These are phyloP conservation scores for Graphilbum fragrans DNA, from an alignment of 2,329 filamentous ascomycete genomes.

Conservation along the genomic window DNA sequence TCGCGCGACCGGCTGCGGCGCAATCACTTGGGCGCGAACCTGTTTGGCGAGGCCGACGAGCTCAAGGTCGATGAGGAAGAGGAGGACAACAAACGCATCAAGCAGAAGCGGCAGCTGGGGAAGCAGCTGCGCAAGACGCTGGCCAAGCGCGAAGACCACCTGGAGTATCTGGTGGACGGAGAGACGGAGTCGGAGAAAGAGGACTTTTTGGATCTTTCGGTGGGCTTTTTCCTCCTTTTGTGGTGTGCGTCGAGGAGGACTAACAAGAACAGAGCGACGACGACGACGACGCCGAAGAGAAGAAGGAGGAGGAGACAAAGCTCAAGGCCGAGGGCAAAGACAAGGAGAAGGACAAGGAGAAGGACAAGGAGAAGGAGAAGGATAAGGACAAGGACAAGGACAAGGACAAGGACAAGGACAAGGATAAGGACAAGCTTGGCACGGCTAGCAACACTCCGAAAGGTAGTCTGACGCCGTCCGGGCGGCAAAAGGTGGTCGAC, in stretches of 20 bases:
- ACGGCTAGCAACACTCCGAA: constrained; percentile 52
- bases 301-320: background rate
- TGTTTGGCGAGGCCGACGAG: constrained; percentile 63
- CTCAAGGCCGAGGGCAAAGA: constrained; percentile 18
- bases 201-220: constrained; percentile 19
- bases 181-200: constrained; percentile 46
- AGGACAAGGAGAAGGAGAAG: background rate
- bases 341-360: constrained; percentile 15
- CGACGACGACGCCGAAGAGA: background rate
- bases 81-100: constrained; percentile 54
- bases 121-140: constrained; percentile 72
- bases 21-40: constrained; percentile 76
- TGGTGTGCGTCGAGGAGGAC: constrained; percentile 1
- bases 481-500: constrained; percentile 32
- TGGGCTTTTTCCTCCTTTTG: constrained; percentile 3
- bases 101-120: constrained; percentile 59
- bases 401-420: constrained; percentile 19
- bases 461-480: constrained; percentile 47
- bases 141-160: constrained; percentile 74
- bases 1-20: constrained; percentile 61
- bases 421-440: constrained; percentile 46
- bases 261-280: constrained; percentile 1
- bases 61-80: constrained; percentile 62
- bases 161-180: constrained; percentile 75
- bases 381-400: constrained; percentile 40